Conservation (phyloP, 345 rosid genomes). For the Camelina sativa region DNA sequence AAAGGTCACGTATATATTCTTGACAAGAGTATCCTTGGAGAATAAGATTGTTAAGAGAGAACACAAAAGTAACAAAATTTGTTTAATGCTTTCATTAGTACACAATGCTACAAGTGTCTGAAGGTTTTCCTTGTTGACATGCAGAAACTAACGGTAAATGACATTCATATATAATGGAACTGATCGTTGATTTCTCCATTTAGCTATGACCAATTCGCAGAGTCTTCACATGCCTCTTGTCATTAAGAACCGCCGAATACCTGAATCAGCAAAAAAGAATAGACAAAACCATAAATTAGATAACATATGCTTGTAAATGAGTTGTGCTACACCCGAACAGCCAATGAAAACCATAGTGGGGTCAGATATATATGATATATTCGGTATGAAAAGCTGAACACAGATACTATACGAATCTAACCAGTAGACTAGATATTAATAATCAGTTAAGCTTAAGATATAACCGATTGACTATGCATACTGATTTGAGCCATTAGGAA, state of each 20-base stretch:
- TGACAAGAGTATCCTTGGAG: not conserved
- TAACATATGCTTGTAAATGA: not conserved
- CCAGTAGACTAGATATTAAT: not conserved
- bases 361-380: not conserved
- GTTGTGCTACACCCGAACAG: not conserved
- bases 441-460: not conserved
- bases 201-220: conserved; percentile 11
- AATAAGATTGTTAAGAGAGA: not conserved
- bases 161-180: not conserved
- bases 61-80: not conserved
- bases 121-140: conserved; percentile 9
- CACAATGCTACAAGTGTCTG: not conserved
- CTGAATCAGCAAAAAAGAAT: conserved; percentile 37
- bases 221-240: conserved; percentile 24
- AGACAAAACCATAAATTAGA: not conserved
- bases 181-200: not conserved
- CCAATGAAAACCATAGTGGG: not conserved
- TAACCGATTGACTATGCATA: not conserved
- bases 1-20: not conserved
- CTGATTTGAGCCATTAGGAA: not conserved
- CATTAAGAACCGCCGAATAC: conserved; percentile 58
- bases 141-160: conserved; percentile 8
- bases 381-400: not conserved
- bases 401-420: not conserved
- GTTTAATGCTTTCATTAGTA: not conserved